Conservation (phyloP, 257 asterid genomes). For the Solanum chiquidenum region DNA sequence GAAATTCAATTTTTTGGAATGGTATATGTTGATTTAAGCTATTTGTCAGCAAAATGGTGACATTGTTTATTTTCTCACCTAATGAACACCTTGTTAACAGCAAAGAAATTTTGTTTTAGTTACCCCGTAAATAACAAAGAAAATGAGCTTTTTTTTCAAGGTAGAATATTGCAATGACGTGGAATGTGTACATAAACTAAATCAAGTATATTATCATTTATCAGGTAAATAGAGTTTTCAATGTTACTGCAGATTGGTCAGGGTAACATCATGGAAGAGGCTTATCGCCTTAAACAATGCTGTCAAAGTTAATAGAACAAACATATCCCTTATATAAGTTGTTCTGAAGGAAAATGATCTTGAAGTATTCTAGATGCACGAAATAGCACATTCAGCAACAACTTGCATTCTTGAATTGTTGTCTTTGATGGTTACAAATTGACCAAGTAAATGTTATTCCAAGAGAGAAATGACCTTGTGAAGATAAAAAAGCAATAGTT, state of each 20-base stretch:
- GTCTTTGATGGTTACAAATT: background rate
- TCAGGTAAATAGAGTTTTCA: background rate
- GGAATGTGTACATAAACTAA: background rate
- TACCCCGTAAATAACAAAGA: background rate
- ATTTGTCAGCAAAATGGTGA: background rate
- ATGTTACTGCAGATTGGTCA: background rate
- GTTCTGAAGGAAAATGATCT: background rate
- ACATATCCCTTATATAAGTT: background rate
- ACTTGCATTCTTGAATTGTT: background rate
- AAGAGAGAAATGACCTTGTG: background rate
- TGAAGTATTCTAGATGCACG: background rate
- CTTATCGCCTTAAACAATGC: background rate
- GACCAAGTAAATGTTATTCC: background rate
- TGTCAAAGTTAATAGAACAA: background rate
- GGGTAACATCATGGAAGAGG: background rate
- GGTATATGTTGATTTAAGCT: background rate
- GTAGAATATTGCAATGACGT: background rate
- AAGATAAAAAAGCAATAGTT: background rate
- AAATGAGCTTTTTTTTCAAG: background rate
- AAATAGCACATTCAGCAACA: background rate
- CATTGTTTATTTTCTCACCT: background rate
- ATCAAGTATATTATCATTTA: background rate
- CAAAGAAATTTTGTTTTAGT: background rate
- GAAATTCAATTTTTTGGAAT: background rate
- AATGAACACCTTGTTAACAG: background rate